Evolutionary conservation across 75 land plant genomes (phyloP).

Genomic region (Sequoiadendron giganteum): DNA sequence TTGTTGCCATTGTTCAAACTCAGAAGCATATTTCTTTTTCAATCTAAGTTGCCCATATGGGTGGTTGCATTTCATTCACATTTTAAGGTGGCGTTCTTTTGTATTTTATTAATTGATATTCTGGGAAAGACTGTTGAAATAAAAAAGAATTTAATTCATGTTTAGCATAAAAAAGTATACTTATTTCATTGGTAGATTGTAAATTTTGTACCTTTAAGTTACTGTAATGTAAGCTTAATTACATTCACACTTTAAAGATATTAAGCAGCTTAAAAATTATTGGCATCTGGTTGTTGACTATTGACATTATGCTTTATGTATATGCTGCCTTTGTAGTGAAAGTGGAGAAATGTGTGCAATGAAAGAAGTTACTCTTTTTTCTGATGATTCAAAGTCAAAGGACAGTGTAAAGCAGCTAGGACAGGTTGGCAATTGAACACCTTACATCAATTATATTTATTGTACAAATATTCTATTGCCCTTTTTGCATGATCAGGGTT

Average conservation of each 20-base stretch:
- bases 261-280: background rate
- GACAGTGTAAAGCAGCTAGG: conserved; percentile 83
- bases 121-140: background rate
- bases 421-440: conserved; percentile 50
- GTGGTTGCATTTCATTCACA: background rate
- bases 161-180: background rate
- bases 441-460: background rate
- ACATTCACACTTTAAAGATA: background rate
- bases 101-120: background rate
- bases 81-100: background rate
- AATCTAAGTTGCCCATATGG: background rate
- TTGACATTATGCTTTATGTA: background rate
- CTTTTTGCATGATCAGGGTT: conserved; percentile 5
- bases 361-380: conserved; percentile 79
- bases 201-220: background rate
- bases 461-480: background rate
- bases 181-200: background rate
- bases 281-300: background rate
- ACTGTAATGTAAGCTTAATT: background rate
- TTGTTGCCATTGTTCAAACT: background rate
- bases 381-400: conserved; percentile 80
- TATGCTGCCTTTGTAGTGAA: conserved; percentile 53
- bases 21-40: background rate
- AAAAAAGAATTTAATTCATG: background rate
- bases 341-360: conserved; percentile 96